Base-by-base conservation (phyloP, 1,284 basidiomycete species). In the Paramarasmius palmivorus region DNA sequence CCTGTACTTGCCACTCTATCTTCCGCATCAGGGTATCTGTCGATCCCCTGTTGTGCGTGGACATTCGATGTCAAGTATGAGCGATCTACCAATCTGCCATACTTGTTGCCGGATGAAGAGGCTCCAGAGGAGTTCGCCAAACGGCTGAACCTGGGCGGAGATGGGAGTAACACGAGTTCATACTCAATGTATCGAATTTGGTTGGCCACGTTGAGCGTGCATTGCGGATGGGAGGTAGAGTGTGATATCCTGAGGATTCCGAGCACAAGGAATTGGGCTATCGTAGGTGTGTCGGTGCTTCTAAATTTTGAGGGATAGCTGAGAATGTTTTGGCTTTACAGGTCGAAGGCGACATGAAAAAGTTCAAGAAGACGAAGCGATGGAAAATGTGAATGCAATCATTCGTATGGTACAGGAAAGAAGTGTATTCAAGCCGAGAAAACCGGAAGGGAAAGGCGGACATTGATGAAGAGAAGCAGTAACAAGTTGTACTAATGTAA, bases 1-100 rank as follows among this genome's bases (percentile, higher is more conserved):
- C 88, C 93, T 0, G 76, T 94, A 0, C 72, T 93, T 5, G 79
- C 88, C 0, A 82, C 89, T 0, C 68, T 90, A 6, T 65, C 74
- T 26, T 63, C 63, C 4, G 83, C 86, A 0, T 80, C 84, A 0
- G 93, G 92, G 0, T 94, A 92, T 68, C 73, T 98, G 52, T 94
- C 90, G 15, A 91, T 99, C 37, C 95, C 95, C 0, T 98, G 96
- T 66, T 98, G 96, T 65, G 73, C 90, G 1, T 92, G 88, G 88
- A 70, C 79, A 2, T 88, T 92, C 62, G 90, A 92, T 59, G 68
- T 72, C 23, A 79, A 79, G 38, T 92, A 81, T 59, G 75, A 82
- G 49, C 79, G 82, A 10, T 72, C 38, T 22, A 39, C 23, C 19
- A 37, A 45, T 6, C 32, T 49, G 12, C 50, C 53, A 9, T 46